phyloP scores from a whole-genome alignment of 164 flowering plant species.

The Stephania yunnanensis region DNA sequence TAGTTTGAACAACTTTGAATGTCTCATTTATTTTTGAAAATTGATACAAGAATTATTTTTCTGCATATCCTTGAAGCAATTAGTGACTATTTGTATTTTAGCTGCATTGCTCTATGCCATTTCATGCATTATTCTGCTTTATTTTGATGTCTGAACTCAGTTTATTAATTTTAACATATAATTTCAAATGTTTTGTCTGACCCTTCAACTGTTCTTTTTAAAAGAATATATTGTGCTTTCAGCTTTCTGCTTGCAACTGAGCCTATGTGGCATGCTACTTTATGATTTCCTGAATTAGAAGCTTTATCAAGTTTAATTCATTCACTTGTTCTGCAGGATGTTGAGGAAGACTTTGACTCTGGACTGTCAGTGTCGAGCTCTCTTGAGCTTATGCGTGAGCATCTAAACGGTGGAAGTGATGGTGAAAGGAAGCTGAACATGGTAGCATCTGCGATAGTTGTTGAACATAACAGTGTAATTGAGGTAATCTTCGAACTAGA shows the following conservation, averaged over 20 bases:
- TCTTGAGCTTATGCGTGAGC: constrained; percentile 19
- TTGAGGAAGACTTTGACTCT: constrained; percentile 22
- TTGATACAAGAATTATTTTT: too few relatives aligned
- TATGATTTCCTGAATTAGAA: neutral
- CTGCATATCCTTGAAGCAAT: too few relatives aligned
- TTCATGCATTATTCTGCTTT: too few relatives aligned
- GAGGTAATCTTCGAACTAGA: constrained; percentile 39
- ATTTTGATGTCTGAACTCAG: too few relatives aligned
- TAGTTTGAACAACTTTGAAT: too few relatives aligned
- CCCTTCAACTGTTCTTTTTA: neutral
- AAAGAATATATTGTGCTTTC: neutral
- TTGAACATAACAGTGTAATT: constrained; percentile 24
- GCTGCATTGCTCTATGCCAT: too few relatives aligned
- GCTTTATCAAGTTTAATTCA: neutral
- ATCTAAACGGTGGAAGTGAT: constrained; percentile 36
- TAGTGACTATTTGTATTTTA: too few relatives aligned
- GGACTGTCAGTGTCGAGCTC: constrained; percentile 30
- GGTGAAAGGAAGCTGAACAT: constrained; percentile 49
- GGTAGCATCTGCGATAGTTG: constrained; percentile 37
- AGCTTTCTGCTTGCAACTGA: neutral
- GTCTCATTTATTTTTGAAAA: too few relatives aligned
- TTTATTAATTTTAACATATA: neutral
- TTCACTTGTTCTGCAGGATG: constrained; percentile 33
- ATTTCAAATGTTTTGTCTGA: neutral
- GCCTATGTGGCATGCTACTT: neutral